Base-by-base conservation (phyloP, 768 basidiomycete genomes). In the Pisolithus microcarpus region DNA sequence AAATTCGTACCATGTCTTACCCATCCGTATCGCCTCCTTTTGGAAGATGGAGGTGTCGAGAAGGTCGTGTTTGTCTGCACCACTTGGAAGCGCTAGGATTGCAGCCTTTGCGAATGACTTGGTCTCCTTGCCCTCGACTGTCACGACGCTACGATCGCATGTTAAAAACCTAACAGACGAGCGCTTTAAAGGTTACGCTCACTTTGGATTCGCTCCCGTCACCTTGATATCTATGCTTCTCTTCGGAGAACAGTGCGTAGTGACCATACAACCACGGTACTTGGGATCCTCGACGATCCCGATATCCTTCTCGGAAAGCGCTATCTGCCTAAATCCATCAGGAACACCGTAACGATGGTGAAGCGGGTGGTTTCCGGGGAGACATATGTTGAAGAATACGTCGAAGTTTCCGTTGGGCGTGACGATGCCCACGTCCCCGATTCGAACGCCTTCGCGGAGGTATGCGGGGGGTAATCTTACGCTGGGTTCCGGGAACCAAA, bases 401-500 rank as follows among this genome's bases (percentile, higher is more conserved):
- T 61, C 56, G 42, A 72, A 59, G 6, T 1, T 21, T 19, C 69
- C 70, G 23, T 56, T 42, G 4, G 51, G 47, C 3, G 52, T 55
- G 21, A 70, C 45, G 34, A 63, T 54, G 9, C 66, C 66, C 4
- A 72, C 65, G 49, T 72, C 70, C 1, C 70, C 70, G 10, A 72
- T 67, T 38, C 55, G 58, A 23, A 66, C 50, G 1, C 68, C 68
- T 11, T 59, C 48, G 5, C 50, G 42, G 13, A 52, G 51, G 37
- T 70, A 66, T 10, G 51, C 49, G 13, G 45, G 30, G 3, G 65
- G 63, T 6, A 68, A 55, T 10, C 36, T 38, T 16, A 21, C 40
- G 37, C 61, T 53, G 1, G 62, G 61, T 9, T 64, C 61, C 1
- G 69, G 69, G 23, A 56, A 53, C 64, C 64, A 66, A 8, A 69